Conservation (phyloP, 1,284 basidiomycete genomes). For the Tilletia indica region DNA sequence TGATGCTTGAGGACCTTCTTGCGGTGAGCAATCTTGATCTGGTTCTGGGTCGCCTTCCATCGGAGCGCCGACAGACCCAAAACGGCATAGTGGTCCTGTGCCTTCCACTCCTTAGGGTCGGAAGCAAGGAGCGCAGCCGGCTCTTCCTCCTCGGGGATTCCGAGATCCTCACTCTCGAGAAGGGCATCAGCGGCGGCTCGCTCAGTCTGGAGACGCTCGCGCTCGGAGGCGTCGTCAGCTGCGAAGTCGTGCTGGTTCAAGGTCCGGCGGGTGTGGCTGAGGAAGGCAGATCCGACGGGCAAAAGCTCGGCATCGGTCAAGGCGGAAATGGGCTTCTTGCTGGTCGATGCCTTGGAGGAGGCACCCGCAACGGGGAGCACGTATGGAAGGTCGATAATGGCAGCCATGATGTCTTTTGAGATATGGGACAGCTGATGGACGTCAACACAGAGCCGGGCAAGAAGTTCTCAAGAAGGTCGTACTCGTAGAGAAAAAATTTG, state of each 20-base stretch:
- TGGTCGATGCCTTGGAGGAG: slow-evolving; percentile 32
- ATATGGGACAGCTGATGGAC: background rate
- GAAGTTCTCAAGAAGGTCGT: no score
- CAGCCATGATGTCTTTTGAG: slow-evolving; percentile 35
- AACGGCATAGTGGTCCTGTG: slow-evolving; percentile 97
- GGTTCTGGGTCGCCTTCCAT: slow-evolving; percentile 81
- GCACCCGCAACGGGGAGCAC: slow-evolving; percentile 35
- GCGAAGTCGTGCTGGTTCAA: slow-evolving; percentile 48
- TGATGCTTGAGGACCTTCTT: slow-evolving; percentile 99
- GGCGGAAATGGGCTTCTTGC: slow-evolving; percentile 48
- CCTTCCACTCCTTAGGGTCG: slow-evolving; percentile 99
- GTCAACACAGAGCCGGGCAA: no score
- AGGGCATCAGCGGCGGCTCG: slow-evolving; percentile 63
- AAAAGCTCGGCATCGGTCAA: slow-evolving; percentile 36
- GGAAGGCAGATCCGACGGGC: slow-evolving; percentile 50
- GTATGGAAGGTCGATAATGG: slow-evolving; percentile 45
- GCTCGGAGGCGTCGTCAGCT: slow-evolving; percentile 47
- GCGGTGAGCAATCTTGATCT: slow-evolving; percentile 97
- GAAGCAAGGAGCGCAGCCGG: slow-evolving; percentile 68
- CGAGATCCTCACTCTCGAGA: slow-evolving; percentile 74
- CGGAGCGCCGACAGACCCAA: slow-evolving; percentile 87
- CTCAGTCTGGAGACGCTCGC: slow-evolving; percentile 30
- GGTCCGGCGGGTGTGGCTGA: slow-evolving; percentile 47
- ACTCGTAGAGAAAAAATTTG: no score
- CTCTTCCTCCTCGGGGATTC: slow-evolving; percentile 90